Percentiles rank a stretch among this genome's conserved stretches.
Evolutionary conservation across 495 filamentous ascomycete species (phyloP).

Genomic region (Neurospora pannonica): DNA sequence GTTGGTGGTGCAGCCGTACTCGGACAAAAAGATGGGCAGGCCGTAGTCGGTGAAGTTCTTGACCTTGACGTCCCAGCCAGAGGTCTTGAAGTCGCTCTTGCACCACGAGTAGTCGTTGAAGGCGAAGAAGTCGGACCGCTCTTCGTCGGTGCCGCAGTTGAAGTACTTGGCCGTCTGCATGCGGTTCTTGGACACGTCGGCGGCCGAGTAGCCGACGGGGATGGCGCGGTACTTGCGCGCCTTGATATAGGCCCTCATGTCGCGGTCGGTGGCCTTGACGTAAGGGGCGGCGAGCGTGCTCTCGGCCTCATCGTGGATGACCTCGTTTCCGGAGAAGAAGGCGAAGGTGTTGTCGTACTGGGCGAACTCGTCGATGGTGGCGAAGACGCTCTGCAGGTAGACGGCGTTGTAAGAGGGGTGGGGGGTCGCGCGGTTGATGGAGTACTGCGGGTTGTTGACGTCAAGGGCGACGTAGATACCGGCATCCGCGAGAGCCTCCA

Average conservation of each 20-base stretch:
- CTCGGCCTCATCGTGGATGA: constrained; percentile 73
- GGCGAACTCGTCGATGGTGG: constrained; percentile 82
- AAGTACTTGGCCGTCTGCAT: constrained; percentile 87
- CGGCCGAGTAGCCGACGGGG: constrained; percentile 91
- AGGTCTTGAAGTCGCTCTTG: constrained; percentile 65
- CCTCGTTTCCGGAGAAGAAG: constrained; percentile 98
- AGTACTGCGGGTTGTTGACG: constrained; percentile 40
- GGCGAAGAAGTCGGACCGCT: constrained; percentile 90
- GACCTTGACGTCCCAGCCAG: constrained; percentile 89
- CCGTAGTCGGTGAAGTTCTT: constrained; percentile 83
- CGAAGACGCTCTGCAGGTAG: constrained; percentile 90
- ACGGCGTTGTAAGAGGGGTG: constrained; percentile 75
- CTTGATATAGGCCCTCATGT: constrained; percentile 81
- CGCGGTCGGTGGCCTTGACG: constrained; percentile 90
- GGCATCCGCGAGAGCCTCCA: constrained; percentile 69
- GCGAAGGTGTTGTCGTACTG: constrained; percentile 86
- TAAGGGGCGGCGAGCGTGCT: constrained; percentile 72
- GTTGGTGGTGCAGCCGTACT: constrained; percentile 84
- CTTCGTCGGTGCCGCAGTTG: constrained; percentile 86
- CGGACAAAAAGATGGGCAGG: constrained; percentile 89
- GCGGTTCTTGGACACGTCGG: constrained; percentile 77
- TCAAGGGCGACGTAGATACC: constrained; percentile 92
- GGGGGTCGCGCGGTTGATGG: constrained; percentile 40
- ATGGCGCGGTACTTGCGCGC: constrained; percentile 64
- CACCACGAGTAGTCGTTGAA: constrained; percentile 99